Evolutionary conservation across 1,284 basidiomycete species (phyloP).

Genomic region (Anthracocystis panici-leucophaei): DNA sequence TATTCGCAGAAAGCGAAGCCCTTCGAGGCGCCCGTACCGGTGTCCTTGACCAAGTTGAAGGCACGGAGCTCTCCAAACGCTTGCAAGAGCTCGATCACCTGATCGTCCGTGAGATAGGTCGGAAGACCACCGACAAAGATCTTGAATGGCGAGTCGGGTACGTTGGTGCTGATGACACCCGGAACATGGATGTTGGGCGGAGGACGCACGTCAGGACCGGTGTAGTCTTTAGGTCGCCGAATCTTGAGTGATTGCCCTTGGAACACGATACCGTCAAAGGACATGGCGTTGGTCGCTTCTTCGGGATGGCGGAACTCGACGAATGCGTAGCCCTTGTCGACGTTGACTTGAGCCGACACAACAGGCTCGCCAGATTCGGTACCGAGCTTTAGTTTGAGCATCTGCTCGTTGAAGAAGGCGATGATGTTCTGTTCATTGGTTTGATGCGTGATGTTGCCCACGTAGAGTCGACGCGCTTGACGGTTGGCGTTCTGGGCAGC

Average conservation of each 20-base stretch:
- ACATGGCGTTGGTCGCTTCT: constrained; percentile 94
- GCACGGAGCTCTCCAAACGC: constrained; percentile 96
- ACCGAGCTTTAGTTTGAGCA: constrained; percentile 80
- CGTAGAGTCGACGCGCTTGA: constrained; percentile 92
- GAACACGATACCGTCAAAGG: constrained; percentile 96
- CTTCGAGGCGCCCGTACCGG: constrained; percentile 76
- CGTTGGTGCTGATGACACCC: constrained; percentile 91
- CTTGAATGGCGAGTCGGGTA: constrained; percentile 97
- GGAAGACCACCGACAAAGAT: constrained; percentile 97
- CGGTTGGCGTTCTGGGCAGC: constrained; percentile 71
- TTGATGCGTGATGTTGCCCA: constrained; percentile 91
- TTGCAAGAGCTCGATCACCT: constrained; percentile 96
- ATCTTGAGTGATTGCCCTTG: constrained; percentile 92
- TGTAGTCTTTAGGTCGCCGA: constrained; percentile 95
- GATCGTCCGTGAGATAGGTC: constrained; percentile 93
- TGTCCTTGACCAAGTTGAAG: constrained; percentile 96
- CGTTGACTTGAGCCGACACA: constrained; percentile 91
- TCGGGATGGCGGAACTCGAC: constrained; percentile 92
- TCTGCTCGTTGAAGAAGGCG: constrained; percentile 94
- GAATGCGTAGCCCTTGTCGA: constrained; percentile 97
- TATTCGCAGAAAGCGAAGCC: constrained; percentile 99
- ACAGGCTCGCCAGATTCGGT: constrained; percentile 79
- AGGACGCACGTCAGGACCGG: constrained; percentile 75
- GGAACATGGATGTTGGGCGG: constrained; percentile 83
- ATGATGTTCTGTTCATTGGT: constrained; percentile 89